Conservation (phyloP, 805 yeast species). For the Cyberlindnera samutprakarnensis region DNA sequence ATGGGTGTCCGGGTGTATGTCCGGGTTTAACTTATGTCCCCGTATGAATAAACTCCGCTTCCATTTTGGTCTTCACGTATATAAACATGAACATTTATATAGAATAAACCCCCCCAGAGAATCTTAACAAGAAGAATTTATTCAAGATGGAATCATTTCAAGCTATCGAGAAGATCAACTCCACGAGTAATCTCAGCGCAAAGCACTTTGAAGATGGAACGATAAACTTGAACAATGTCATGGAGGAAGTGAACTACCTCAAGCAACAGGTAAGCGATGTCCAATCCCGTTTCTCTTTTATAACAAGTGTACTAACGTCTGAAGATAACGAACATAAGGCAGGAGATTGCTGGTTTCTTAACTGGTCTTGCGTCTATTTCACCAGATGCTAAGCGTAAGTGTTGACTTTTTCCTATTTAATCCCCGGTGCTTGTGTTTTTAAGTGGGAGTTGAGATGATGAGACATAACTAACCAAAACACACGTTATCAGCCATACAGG, state of each 20-base stretch:
- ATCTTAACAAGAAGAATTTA: neutral
- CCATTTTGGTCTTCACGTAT: too few species aligned
- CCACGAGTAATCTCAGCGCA: slow-evolving; percentile 20
- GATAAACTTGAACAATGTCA: slow-evolving; percentile 25
- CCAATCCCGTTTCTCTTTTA: neutral
- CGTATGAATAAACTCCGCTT: too few species aligned
- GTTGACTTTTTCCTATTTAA: too few species aligned
- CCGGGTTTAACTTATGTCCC: too few species aligned
- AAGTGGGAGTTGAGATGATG: too few species aligned
- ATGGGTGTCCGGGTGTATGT: too few species aligned
- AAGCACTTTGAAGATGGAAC: slow-evolving; percentile 36
- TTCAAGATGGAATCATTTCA: slow-evolving; percentile 21
- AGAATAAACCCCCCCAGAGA: too few species aligned
- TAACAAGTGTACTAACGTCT: slow-evolving; percentile 2
- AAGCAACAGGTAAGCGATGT: slow-evolving; percentile 20
- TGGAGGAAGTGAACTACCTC: slow-evolving; percentile 29
- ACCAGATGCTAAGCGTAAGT: slow-evolving; percentile 20
- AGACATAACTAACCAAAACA: slow-evolving; percentile 2
- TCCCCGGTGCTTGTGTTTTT: too few species aligned
- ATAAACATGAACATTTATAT: too few species aligned
- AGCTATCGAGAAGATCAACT: slow-evolving; percentile 22
- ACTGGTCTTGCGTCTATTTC: slow-evolving; percentile 34
- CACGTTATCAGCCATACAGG: slow-evolving; percentile 14
- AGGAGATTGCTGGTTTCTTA: slow-evolving; percentile 32
- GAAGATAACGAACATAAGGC: slow-evolving; percentile 26